Evolutionary conservation across 768 basidiomycete species (phyloP), one percentile per base, ranked within the genome.

Genomic region (Cubamyces lactineus): DNA sequence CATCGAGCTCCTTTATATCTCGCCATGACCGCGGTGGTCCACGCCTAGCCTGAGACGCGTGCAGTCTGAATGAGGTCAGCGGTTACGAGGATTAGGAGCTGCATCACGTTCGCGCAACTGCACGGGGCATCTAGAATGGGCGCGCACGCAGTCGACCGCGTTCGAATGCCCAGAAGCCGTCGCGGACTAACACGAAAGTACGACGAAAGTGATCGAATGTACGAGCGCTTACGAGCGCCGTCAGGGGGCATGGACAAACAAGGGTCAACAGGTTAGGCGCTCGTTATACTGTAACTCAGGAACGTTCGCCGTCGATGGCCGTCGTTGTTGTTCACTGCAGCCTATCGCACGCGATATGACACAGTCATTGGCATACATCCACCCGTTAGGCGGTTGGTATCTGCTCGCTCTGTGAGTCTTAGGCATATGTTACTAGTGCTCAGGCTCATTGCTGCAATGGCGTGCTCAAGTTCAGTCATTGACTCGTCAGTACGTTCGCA

Each of bases 71-170:
- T 59, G 57, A 59, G 49, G 57, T 59, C 57, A 59, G 49, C 5
- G 40, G 57, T 59, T 59, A 59, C 57, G 49, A 59, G 40, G 39
- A 30, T 40, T 45, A 51, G 23, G 57, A 43, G 57, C 28, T 43
- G 15, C 19, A 59, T 51, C 16, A 4, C 57, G 48, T 16, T 51
- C 48, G 3, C 34, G 21, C 12, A 26, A 38, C 12, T 5, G 26
- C 23, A 8, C 3, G 2, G 47, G 12, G 39, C 3, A 17, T 51
- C 49, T 45, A 45, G 49, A 51, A 26, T 19, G 40, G 49, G n/a
- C 57, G 26, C 28, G 49, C 38, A 15, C 48, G 24, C 26, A 26
- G 48, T 15, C 26, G 26, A 16, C 34, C 34, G 34, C 9, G 11
- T 9, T 34, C 34, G 34, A 34, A 34, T 6, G 34, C 16, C 45